Evolutionary conservation across 208 protist genomes (phyloP).

Genomic region (Leishmania tropica): DNA sequence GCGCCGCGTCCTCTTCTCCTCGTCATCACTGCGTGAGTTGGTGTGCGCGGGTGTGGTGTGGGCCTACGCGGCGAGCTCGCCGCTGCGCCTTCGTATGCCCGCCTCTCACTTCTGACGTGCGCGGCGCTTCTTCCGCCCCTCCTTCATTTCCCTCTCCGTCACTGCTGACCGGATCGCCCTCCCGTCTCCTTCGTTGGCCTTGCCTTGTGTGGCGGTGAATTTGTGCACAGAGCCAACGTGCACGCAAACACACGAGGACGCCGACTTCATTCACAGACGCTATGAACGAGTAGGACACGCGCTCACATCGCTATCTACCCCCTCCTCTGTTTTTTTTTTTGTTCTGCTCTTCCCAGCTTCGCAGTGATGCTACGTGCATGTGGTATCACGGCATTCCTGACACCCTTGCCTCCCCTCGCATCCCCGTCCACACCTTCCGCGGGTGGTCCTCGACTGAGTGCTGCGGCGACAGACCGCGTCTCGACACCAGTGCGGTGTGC

Average conservation of each 20-base stretch:
- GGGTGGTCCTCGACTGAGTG: neutral
- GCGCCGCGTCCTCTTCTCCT: neutral
- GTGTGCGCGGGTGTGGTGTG: neutral
- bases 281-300: neutral
- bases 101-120: neutral
- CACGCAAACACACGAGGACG: neutral
- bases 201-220: neutral
- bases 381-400: conserved; percentile 47
- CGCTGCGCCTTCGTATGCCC: neutral
- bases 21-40: neutral
- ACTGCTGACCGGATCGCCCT: neutral
- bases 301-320: neutral
- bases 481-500: conserved; percentile 4
- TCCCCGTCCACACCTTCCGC: neutral
- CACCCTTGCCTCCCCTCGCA: neutral
- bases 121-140: neutral
- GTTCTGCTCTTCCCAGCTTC: neutral
- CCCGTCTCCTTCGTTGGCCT: neutral
- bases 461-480: neutral
- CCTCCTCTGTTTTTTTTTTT: neutral
- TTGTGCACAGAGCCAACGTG: neutral
- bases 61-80: neutral
- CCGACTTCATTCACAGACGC: neutral
- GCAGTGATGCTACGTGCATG: conserved; percentile 65
- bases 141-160: neutral